Base-by-base conservation (phyloP, 2,329 filamentous ascomycete species). In the Xylaria sp. region DNA sequence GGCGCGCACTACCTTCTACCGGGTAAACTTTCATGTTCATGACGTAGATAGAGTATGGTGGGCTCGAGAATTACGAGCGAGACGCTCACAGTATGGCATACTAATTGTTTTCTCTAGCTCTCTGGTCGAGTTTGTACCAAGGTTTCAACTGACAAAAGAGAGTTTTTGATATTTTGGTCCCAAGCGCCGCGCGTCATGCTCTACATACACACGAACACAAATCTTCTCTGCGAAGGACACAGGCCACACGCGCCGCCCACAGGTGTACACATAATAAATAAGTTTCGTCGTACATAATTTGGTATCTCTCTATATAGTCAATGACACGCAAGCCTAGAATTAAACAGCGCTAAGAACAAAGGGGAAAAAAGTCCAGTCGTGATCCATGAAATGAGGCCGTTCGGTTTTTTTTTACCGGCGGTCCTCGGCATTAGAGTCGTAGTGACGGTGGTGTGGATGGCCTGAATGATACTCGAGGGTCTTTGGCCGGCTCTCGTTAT, bases 391-490 rank as follows among this genome's bases (percentile, higher is more conserved):
- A 56, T 48, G 21, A 35, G 4, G 15, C 23, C 13, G 41, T 31
- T 37, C 33, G 31, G 17, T 10, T 43, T 44, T 64, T 10, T 43
- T 44, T 64, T 21, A 64, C 31, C 61, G 52, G 41, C 54, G 61
- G 40, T 57, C 54, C 21, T 61, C 61, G 11, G 43, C 38, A 15
- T 38, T 53, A 15, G 66, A 67, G 21, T 73, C 70, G 54, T 71
- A 68, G 53, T 72, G 60, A 21, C 63, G 68, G 51, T 67, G 65
- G 48, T 65, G 53, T 35, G 57, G 66, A 35, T 57, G 62, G 27
- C 54, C 52, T 4, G 64, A 43, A 15, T 70, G 67, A 43, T 71
- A 73, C 19, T 74, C 72, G 38, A 72, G 68, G 1, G 71, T 67
- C 52, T 71, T 70, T 25, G 64, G 64, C 7, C 64, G 65, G 3